Conservation (phyloP, 352 stramenopile genomes). For the Plasmopara halstedii region DNA sequence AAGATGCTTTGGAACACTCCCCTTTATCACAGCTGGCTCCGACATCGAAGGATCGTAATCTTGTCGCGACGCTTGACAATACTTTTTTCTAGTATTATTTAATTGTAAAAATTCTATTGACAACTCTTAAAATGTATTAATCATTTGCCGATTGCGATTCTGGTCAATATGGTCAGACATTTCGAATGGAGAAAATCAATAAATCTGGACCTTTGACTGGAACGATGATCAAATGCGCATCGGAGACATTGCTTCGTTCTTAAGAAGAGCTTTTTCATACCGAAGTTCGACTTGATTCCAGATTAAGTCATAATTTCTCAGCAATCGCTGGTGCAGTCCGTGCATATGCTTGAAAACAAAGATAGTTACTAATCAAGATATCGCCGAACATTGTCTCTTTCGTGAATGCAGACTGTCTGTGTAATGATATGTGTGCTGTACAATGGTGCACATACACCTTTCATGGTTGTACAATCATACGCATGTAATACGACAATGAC, state of each 20-base stretch:
- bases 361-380: slow-evolving; percentile 17
- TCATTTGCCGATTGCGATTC: slow-evolving; percentile 13
- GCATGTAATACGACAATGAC: too few species aligned
- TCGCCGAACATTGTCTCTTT: too few species aligned
- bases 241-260: slow-evolving; percentile 13
- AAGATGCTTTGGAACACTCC: slow-evolving; percentile 28
- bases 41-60: slow-evolving; percentile 2
- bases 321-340: slow-evolving; percentile 7
- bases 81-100: neutral
- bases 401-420: too few species aligned
- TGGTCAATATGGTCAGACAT: slow-evolving; percentile 8
- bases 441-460: too few species aligned
- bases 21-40: slow-evolving; percentile 9
- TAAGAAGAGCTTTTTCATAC: slow-evolving; percentile 3
- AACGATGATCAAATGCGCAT: slow-evolving; percentile 22
- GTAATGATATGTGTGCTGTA: too few species aligned
- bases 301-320: slow-evolving; percentile 8
- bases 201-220: slow-evolving; percentile 17
- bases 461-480: too few species aligned
- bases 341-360: slow-evolving; percentile 24
- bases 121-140: neutral
- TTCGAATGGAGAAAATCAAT: slow-evolving; percentile 8
- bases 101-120: neutral
- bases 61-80: slow-evolving; percentile 3
- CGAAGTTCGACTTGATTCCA: slow-evolving; percentile 3